Conservation (phyloP, 2,329 filamentous ascomycete genomes). For the Venturia effusa region DNA sequence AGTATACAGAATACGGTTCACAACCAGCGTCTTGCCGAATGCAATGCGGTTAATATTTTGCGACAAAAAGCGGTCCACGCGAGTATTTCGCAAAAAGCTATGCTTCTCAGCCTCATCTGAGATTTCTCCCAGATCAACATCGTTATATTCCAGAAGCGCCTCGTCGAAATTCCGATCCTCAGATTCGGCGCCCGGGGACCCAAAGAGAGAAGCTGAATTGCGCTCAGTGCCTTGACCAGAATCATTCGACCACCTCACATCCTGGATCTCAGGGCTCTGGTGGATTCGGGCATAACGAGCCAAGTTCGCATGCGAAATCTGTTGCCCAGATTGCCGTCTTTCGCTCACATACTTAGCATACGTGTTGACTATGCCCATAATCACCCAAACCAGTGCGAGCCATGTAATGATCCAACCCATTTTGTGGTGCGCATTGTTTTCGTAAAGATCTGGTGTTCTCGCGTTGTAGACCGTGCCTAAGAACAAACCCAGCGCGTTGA, state of each 20-base stretch:
- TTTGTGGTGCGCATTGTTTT: constrained; percentile 78
- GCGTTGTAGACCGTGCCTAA: constrained; percentile 53
- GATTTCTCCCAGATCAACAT: constrained; percentile 38
- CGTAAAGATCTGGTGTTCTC: constrained; percentile 75
- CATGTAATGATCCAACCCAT: constrained; percentile 76
- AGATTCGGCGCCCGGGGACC: constrained; percentile 48
- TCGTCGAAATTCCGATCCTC: constrained; percentile 25
- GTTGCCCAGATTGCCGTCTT: constrained; percentile 16
- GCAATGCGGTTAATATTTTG: constrained; percentile 42
- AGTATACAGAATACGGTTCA: constrained; percentile 51
- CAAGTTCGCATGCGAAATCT: constrained; percentile 20
- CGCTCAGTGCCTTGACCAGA: constrained; percentile 58
- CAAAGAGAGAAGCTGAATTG: constrained; percentile 54
- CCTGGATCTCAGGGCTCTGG: constrained; percentile 14
- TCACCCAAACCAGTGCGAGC: constrained; percentile 57
- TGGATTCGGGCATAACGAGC: constrained; percentile 33
- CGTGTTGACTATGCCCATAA: constrained; percentile 54
- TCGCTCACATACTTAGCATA: constrained; percentile 35
- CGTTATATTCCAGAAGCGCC: constrained; percentile 29
- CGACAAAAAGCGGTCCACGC: constrained; percentile 42
- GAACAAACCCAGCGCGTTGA: constrained; percentile 31
- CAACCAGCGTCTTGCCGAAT: constrained; percentile 46
- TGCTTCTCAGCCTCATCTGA: constrained; percentile 35
- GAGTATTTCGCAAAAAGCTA: constrained; percentile 35
- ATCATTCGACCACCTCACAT: constrained; percentile 31